phyloP scores from a whole-genome alignment of 495 filamentous ascomycete genomes.

The Rusavskia elegans region DNA sequence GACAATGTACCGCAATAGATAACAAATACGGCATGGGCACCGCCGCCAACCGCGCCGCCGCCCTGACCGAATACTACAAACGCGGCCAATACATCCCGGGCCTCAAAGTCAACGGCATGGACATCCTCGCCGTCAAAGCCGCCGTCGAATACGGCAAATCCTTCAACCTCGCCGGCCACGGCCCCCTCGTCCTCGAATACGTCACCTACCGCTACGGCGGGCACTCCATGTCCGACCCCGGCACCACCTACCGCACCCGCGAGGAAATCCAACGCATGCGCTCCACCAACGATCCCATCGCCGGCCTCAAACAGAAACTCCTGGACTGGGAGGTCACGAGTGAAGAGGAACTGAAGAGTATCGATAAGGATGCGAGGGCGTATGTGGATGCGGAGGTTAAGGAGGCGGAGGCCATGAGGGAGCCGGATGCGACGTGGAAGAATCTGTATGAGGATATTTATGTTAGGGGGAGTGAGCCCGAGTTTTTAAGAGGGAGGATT shows the following conservation, averaged over 20 bases:
- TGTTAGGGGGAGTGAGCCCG: constrained; percentile 76
- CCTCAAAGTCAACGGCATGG: constrained; percentile 99
- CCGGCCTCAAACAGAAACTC: constrained; percentile 93
- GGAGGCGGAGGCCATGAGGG: constrained; percentile 69
- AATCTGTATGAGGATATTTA: constrained; percentile 96
- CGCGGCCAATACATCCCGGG: constrained; percentile 99
- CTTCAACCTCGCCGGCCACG: constrained; percentile 63
- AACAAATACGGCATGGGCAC: constrained; percentile 99
- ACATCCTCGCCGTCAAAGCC: constrained; percentile 93
- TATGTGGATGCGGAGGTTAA: constrained; percentile 82
- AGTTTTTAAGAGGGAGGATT: constrained; percentile 76
- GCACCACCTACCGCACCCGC: constrained; percentile 96
- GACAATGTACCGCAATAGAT: constrained; percentile 35
- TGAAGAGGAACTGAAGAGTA: constrained; percentile 91
- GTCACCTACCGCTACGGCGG: constrained; percentile 99
- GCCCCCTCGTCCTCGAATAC: constrained; percentile 92
- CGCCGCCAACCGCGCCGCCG: constrained; percentile 81
- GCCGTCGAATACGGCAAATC: constrained; percentile 85
- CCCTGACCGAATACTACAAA: constrained; percentile 99
- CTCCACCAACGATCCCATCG: constrained; percentile 93
- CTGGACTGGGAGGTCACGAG: constrained; percentile 82
- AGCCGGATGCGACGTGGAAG: constrained; percentile 57
- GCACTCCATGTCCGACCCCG: constrained; percentile 98
- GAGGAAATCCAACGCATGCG: constrained; percentile 99
- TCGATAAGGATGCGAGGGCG: constrained; percentile 81